These are phyloP conservation scores for Botrytis deweyae DNA, from an alignment of 2,329 filamentous ascomycete species.

Conservation along the genomic window DNA sequence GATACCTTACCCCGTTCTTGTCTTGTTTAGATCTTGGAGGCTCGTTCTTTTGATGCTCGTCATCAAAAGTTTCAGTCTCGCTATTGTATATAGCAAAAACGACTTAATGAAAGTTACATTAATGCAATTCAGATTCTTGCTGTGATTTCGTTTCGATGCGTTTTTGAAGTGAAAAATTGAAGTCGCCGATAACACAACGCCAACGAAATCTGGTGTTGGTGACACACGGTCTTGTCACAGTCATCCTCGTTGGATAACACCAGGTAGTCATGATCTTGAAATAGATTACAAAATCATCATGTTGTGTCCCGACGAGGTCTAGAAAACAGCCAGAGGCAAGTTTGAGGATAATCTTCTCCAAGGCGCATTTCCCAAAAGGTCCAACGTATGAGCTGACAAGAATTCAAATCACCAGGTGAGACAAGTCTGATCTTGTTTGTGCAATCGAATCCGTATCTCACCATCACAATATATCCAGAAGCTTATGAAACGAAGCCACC, in stretches of 20 bases:
- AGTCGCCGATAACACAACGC: not conserved
- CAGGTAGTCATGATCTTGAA: not conserved
- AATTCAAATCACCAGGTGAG: not conserved
- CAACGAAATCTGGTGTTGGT: not conserved
- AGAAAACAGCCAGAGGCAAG: not conserved
- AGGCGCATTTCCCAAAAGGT: not conserved
- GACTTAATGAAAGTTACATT: constrained; percentile 9
- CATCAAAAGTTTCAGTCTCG: not conserved
- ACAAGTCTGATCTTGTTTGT: not conserved
- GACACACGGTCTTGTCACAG: not conserved
- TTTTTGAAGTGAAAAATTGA: too few relatives aligned
- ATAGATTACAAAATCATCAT: not conserved
- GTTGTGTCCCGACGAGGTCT: not conserved
- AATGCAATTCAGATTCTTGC: not conserved
- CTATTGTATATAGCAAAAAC: constrained; percentile 6
- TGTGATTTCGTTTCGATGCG: not conserved
- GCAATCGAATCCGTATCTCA: not conserved
- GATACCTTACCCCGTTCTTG: constrained; percentile 10
- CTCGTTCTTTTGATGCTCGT: not conserved
- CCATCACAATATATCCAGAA: not conserved
- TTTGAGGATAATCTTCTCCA: not conserved
- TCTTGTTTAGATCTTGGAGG: constrained; percentile 8
- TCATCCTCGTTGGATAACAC: not conserved
- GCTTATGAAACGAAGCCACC: not conserved
- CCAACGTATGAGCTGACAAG: not conserved